phyloP scores from a whole-genome alignment of 805 yeast genomes.

The Candida caryicola region DNA sequence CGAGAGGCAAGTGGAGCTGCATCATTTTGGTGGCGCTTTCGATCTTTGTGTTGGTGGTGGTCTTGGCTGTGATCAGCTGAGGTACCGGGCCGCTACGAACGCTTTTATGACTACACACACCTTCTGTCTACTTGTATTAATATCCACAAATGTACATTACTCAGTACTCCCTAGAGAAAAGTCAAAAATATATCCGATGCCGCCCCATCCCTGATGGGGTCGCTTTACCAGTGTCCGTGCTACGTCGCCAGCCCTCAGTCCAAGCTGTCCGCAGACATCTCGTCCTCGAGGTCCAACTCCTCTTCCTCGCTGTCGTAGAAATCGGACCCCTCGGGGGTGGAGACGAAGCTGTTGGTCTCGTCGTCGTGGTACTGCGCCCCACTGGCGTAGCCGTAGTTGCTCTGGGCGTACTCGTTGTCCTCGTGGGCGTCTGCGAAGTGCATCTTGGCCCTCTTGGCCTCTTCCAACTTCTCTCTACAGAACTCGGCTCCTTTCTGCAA shows the following conservation, averaged over 20 bases:
- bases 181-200: too few relatives aligned
- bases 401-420: slow-evolving; percentile 12
- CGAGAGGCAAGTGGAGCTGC: slow-evolving; percentile 72
- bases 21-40: slow-evolving; percentile 57
- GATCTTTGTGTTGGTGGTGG: slow-evolving; percentile 55
- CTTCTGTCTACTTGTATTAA: too few relatives aligned
- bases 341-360: slow-evolving; percentile 14
- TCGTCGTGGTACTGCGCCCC: slow-evolving; percentile 4
- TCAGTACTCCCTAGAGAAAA: not conserved
- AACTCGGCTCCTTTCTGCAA: slow-evolving; percentile 31
- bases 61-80: slow-evolving; percentile 52
- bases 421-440: slow-evolving; percentile 22
- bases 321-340: slow-evolving; percentile 18
- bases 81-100: too few relatives aligned
- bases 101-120: too few relatives aligned
- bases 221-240: too few relatives aligned
- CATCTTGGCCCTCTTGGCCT: slow-evolving; percentile 15
- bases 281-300: slow-evolving; percentile 8
- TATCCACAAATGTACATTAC: not conserved
- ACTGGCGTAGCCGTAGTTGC: slow-evolving; percentile 2
- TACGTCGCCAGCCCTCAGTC: too few relatives aligned
- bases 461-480: slow-evolving; percentile 17
- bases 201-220: too few relatives aligned
- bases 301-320: slow-evolving; percentile 10
- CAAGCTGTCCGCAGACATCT: slow-evolving; percentile 1